Evolutionary conservation across 2,329 filamentous ascomycete species (phyloP), one percentile per base, ranked within the genome.

Genomic region (Phialemonium atrogriseum): DNA sequence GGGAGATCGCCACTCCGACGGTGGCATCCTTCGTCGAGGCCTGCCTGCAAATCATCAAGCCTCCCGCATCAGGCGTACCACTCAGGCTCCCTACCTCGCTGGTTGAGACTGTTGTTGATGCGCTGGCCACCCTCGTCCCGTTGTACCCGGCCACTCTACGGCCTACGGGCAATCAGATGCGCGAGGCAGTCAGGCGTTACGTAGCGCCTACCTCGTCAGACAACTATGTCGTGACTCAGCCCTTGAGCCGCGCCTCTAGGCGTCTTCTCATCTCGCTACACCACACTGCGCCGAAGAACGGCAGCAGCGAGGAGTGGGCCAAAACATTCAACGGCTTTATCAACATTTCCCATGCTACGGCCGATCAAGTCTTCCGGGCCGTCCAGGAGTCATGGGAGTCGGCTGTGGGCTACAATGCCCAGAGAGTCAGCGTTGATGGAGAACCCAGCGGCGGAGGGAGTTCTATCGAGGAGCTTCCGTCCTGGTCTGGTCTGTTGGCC

Each of bases 1-100:
- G 89, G 45, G 88, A 95, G 52, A 84, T 95, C 38, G 88, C 84
- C 1, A 94, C 87, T 0, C 86, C 86, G 3, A 84, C 77, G 4
- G 62, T 95, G 13, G 77, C 84, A 2, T 62, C 71, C 2, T 94
- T 89, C 47, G 70, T 88, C 27, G 77, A 74, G 1, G 68, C 80
- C 4, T 86, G 82, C 45, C 56, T 94, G 26, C 77, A 80, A 46
- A 65, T 89, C 26, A 59, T 73, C 50, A 66, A 76, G 42, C 52
- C 59, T 1, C 53, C 60, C 0, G 39, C 49, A 4, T 54, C 62
- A 3, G 57, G 53, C 16, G 59, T 62, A 42, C 42, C 49, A 7
- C 44, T 47, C n/a, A 58, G 56, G 41, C 53, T 58, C 10, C 67
- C 65, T 28, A 49, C 51, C 39, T 56, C 64, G 9, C 59, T 86